Evolutionary conservation across 208 protist species (phyloP).

Genomic region (Leptomonas pyrrhocoris): DNA sequence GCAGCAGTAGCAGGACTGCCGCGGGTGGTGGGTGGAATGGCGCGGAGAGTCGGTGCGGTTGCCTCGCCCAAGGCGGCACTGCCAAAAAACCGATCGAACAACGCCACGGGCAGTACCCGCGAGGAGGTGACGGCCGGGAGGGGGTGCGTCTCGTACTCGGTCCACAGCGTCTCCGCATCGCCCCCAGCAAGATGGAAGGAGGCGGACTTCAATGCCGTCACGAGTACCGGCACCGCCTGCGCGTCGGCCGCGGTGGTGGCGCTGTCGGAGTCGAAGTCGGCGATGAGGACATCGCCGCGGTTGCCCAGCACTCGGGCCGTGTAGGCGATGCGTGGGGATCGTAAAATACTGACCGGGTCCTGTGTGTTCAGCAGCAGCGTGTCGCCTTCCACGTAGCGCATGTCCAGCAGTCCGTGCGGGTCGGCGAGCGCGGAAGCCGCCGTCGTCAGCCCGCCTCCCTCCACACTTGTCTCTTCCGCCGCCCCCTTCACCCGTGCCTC

Average conservation of each 20-base stretch:
- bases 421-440: no score
- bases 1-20: no score
- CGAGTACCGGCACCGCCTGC: conserved; percentile 71
- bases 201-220: conserved; percentile 68
- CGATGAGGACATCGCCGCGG: conserved; percentile 73
- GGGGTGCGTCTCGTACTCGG: conserved; percentile 80
- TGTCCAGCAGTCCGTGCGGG: conserved; percentile 25
- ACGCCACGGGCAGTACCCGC: conserved; percentile 56
- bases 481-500: neutral
- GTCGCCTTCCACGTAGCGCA: conserved; percentile 36
- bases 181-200: conserved; percentile 62
- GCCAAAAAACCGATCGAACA: conserved; percentile 81
- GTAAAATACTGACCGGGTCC: conserved; percentile 43
- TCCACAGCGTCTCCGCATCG: conserved; percentile 79
- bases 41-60: neutral
- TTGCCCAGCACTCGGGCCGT: conserved; percentile 74
- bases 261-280: conserved; percentile 45
- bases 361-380: conserved; percentile 21
- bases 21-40: no score
- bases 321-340: conserved; percentile 50
- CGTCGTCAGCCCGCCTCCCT: neutral
- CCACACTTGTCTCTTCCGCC: neutral
- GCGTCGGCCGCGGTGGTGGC: conserved; percentile 35
- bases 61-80: neutral
- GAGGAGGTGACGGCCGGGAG: conserved; percentile 35